Base-by-base conservation (phyloP, 2,329 filamentous ascomycete species). In the Parastagonospora nodorum region DNA sequence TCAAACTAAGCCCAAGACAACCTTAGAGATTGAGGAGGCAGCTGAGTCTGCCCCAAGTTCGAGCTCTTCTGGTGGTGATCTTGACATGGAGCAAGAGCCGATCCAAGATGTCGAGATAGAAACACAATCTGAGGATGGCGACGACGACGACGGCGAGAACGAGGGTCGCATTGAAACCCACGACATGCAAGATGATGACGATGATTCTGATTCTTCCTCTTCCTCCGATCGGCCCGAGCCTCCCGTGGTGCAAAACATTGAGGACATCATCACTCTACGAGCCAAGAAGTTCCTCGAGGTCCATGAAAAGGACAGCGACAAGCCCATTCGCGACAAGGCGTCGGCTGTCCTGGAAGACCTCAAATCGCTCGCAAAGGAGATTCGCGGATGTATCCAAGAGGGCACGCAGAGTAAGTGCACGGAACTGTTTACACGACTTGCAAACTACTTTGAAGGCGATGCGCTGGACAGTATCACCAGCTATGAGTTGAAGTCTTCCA, bases 381-480 rank as follows among this genome's bases (percentile, higher is more conserved):
- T 97, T 32, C 84, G 88, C 57, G 69, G 75, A 0, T 91, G 88
- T 67, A 96, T 93, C 69, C 76, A 87, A 33, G 64, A 69, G 7
- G 52, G 71, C 29, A 67, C 69, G 7, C 59, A 66, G 11, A 63
- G 63, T 1, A 67, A 83, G 35, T 90, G 89, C 9, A 78, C 81
- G 29, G 77, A 81, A 2, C 78, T 96, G 0, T 97, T 97, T 74
- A 78, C 81, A 29, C 84, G 82, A 43, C 78, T 99, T 50, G 90
- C 92, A 0, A 82, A 84, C 2, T 92, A 94, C 67, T 99, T 99
- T 63, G 88, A 95, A 64, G 87, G 88, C 0, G 90, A 97, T 74
- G 88, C 94, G 1, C 75, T 96, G 46, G 89, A 96, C 67, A 96
- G 91, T 69, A 92, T 97, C 45, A 99, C 94, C 0, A 99, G 94